These are phyloP conservation scores for Erucastrum elatum DNA, from an alignment of 345 rosid species.

Conservation along the genomic window DNA sequence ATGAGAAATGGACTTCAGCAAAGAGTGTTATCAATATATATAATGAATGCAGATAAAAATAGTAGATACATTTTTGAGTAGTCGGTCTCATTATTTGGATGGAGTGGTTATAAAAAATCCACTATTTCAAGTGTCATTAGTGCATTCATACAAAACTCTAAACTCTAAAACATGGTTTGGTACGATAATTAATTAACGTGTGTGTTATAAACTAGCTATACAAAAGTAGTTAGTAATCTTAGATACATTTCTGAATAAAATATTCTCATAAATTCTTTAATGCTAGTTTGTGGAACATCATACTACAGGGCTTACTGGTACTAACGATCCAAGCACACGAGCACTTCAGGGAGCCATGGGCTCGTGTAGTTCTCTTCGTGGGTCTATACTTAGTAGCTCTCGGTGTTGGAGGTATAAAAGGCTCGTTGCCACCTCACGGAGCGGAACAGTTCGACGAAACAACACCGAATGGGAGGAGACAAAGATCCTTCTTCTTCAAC, in stretches of 20 bases:
- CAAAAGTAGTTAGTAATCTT: background rate
- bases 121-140: background rate
- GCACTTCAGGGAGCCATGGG: slow-evolving; percentile 53
- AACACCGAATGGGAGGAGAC: slow-evolving; percentile 68
- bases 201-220: background rate
- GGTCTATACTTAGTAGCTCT: slow-evolving; percentile 86
- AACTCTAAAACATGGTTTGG: background rate
- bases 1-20: slow-evolving; percentile 8
- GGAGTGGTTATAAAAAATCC: background rate
- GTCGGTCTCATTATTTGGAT: background rate
- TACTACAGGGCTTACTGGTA: slow-evolving; percentile 38
- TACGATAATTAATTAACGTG: background rate
- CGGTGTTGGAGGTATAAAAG: slow-evolving; percentile 94
- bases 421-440: slow-evolving; percentile 90
- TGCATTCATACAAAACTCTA: background rate
- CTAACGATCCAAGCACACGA: slow-evolving; percentile 57
- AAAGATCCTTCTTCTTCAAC: slow-evolving; percentile 83
- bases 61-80: background rate
- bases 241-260: background rate
- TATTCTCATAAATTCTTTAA: background rate
- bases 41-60: slow-evolving; percentile 4
- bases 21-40: background rate
- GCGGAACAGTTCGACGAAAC: slow-evolving; percentile 91
- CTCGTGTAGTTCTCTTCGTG: slow-evolving; percentile 54
- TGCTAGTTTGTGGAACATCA: background rate